Evolutionary conservation across 805 yeast species (phyloP).

Genomic region (Candida suzukii): DNA sequence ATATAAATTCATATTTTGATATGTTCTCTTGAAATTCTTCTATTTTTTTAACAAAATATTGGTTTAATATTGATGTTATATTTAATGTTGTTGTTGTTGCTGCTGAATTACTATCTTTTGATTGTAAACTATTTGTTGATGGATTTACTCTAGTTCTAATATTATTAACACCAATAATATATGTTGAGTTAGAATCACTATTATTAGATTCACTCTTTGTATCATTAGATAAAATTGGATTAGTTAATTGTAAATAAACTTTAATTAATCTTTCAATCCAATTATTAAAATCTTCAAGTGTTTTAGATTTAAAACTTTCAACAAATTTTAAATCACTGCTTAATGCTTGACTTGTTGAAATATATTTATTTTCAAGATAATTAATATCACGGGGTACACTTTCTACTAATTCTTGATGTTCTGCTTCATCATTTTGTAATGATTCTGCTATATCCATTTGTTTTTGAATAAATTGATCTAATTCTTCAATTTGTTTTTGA

Average conservation of each 20-base stretch:
- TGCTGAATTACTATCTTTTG: conserved; percentile 1
- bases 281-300: conserved; percentile 27
- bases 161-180: conserved; percentile 26
- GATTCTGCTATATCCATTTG: conserved; percentile 70
- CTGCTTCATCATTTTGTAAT: conserved; percentile 51
- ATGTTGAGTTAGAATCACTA: conserved; percentile 6
- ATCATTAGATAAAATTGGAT: conserved; percentile 19
- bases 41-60: conserved; percentile 41
- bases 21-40: conserved; percentile 38
- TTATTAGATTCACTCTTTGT: neutral
- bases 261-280: conserved; percentile 32
- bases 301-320: conserved; percentile 33
- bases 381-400: conserved; percentile 70
- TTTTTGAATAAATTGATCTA: conserved; percentile 65
- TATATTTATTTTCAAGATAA: conserved; percentile 53
- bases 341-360: conserved; percentile 59
- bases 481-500: conserved; percentile 60
- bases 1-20: conserved; percentile 37
- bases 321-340: conserved; percentile 40
- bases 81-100: conserved; percentile 32
- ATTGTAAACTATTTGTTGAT: conserved; percentile 24
- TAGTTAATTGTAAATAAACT: conserved; percentile 28
- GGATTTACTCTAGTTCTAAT: conserved; percentile 14
- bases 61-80: conserved; percentile 43
- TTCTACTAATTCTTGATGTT: conserved; percentile 56